Base-by-base conservation (phyloP, 2,329 filamentous ascomycete species). In the Fusarium brevicatenulatum region DNA sequence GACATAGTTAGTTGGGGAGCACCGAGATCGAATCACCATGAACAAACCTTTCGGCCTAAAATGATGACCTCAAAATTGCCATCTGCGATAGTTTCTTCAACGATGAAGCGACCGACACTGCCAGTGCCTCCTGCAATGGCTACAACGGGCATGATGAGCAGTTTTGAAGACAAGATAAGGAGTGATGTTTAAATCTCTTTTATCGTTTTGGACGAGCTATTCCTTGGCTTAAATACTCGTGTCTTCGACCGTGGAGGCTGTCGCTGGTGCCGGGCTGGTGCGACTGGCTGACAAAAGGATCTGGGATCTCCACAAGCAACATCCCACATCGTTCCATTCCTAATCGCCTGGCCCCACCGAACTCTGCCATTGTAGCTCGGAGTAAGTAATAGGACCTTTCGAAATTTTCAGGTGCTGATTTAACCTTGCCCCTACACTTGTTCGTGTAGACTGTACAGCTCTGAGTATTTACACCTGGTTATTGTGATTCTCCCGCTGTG, bases 21-120 rank as follows among this genome's bases (percentile, higher is more conserved):
- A 1, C 18, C 12, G 5, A 16, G 0, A 16, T 15, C 4, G 7
- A 2, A 13, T 19, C 6, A 7, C 19, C 4, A 8, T 21, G 25
- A 10, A 11, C 19, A 11, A 30, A 21, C 44, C 25, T 30, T 47
- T 10, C 25, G 13, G 7, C 44, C 9, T 8, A 47, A 8, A 10
- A 16, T 21, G 2, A 47, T 30, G 13, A 30, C 44, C 19, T 47
- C 44, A 15, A 47, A 47, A 11, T 47, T 30, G 13, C 25, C 44
- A 47, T 47, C 44, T 30, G 19, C 25, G 9, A 47, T 18, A 2
- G 19, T 47, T 19, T 47, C 44, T 21, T 47, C 25, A 11, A 21
- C 19, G 6, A 47, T 47, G 7, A 30, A 47, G 25, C 44, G 19
- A 4, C 44, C 44, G 13, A 47, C 4, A 47, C 25, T 47, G 9